Conservation (phyloP, 208 protist species). For the Crithidia expoeki region DNA sequence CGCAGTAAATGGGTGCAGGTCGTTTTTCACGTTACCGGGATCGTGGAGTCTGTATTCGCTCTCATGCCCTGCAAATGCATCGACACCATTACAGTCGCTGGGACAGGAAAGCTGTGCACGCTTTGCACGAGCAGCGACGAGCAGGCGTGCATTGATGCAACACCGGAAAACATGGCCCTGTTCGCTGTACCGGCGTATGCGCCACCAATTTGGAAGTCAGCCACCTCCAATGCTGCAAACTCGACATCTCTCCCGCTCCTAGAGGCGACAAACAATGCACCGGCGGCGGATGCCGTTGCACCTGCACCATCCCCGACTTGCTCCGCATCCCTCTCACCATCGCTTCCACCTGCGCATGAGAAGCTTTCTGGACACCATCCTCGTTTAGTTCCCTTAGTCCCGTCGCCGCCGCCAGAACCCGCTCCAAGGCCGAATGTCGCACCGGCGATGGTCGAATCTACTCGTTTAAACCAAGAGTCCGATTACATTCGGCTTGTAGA, state of each 20-base stretch:
- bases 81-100: conserved; percentile 63
- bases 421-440: not conserved
- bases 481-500: conserved; percentile 43
- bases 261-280: not conserved
- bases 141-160: conserved; percentile 67
- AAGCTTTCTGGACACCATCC: not conserved
- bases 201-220: conserved; percentile 77
- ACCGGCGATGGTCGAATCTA: not conserved
- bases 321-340: conserved; percentile 1
- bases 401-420: not conserved
- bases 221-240: not conserved
- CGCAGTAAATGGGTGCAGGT: conserved; percentile 86
- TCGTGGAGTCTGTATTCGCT: conserved; percentile 62
- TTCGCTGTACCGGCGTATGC: conserved; percentile 86
- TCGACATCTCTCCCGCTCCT: conserved; percentile 2
- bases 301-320: not conserved
- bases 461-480: not conserved
- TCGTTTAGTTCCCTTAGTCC: conserved; percentile 5
- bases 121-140: conserved; percentile 70
- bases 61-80: conserved; percentile 65
- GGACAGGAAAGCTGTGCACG: conserved; percentile 47
- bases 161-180: conserved; percentile 65
- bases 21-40: conserved; percentile 80
- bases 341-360: not conserved
- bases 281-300: not conserved